Conservation (phyloP, 2,329 filamentous ascomycete genomes). For the Drechslerella coelobrocha region DNA sequence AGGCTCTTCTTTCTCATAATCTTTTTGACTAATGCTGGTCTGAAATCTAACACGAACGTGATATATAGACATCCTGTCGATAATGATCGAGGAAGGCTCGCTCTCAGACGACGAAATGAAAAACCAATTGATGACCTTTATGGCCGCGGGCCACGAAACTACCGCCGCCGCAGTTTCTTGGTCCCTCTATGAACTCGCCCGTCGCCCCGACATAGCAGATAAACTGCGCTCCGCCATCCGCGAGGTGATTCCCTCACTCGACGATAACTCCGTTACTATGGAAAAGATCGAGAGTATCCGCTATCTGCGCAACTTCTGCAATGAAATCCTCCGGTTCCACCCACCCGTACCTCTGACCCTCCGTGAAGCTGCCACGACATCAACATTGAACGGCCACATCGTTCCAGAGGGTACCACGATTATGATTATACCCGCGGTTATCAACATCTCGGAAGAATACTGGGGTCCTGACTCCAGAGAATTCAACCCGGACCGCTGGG, state of each 20-base stretch:
- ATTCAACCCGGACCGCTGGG: conserved; percentile 83
- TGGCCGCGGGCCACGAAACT: conserved; percentile 68
- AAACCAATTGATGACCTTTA: conserved; percentile 89
- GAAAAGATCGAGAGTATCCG: conserved; percentile 71
- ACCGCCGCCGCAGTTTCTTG: conserved; percentile 78
- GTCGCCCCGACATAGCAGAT: conserved; percentile 69
- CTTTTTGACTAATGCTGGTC: background rate
- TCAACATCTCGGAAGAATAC: conserved; percentile 71
- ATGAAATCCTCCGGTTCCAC: conserved; percentile 76
- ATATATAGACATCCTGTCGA: conserved; percentile 83
- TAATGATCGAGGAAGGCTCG: conserved; percentile 67
- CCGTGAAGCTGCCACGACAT: conserved; percentile 70
- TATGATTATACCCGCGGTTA: conserved; percentile 69
- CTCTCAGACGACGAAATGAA: conserved; percentile 82
- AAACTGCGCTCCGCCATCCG: conserved; percentile 74
- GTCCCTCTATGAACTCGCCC: conserved; percentile 73
- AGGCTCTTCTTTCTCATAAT: conserved; percentile 39
- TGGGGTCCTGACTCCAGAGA: conserved; percentile 78
- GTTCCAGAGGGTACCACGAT: conserved; percentile 76
- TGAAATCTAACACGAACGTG: background rate
- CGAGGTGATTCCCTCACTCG: conserved; percentile 65
- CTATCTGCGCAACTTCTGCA: conserved; percentile 80
- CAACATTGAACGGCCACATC: conserved; percentile 68
- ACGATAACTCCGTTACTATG: conserved; percentile 53
- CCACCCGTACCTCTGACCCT: conserved; percentile 74